A percentile compares a stretch with the other conserved stretches of the same genome.
These are phyloP conservation scores for Claviceps maximensis DNA, from an alignment of 2,329 filamentous ascomycete species.

Conservation along the genomic window DNA sequence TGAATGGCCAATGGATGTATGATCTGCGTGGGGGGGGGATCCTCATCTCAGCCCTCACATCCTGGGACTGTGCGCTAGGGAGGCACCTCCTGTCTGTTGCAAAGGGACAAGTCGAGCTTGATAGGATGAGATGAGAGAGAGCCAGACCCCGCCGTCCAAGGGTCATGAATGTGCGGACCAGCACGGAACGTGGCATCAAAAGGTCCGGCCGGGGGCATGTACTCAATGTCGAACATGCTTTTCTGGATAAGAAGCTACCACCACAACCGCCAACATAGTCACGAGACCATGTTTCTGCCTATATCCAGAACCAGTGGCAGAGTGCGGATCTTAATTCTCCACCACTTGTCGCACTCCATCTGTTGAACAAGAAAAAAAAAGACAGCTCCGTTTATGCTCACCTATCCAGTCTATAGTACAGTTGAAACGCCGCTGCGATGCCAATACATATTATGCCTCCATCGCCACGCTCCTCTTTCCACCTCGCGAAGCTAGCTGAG, in stretches of 20 bases:
- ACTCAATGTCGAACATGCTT: not conserved
- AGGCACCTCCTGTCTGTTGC: too few species aligned
- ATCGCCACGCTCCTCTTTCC: too few species aligned
- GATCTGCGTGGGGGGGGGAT: too few species aligned
- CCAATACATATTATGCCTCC: slow-evolving; percentile 10
- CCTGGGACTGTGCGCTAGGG: too few species aligned
- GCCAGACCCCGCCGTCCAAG: too few species aligned
- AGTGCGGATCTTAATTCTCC: not conserved
- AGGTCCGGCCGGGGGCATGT: not conserved
- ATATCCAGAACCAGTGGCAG: not conserved
- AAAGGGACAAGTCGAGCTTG: too few species aligned
- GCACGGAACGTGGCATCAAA: not conserved
- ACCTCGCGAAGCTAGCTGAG: slow-evolving; percentile 5
- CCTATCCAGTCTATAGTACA: slow-evolving; percentile 17
- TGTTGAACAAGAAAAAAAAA: not conserved
- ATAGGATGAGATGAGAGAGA: too few species aligned
- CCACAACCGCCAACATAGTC: not conserved
- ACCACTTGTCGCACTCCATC: not conserved
- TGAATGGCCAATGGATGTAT: too few species aligned
- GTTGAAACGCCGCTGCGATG: slow-evolving; percentile 21
- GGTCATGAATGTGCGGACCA: not conserved
- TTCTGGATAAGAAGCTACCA: not conserved
- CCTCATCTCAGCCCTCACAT: too few species aligned
- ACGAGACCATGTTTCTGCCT: not conserved
- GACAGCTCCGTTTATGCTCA: not conserved